These are phyloP conservation scores for Plectosphaerella sp. DNA, from an alignment of 2,329 filamentous ascomycete species.

Conservation along the genomic window DNA sequence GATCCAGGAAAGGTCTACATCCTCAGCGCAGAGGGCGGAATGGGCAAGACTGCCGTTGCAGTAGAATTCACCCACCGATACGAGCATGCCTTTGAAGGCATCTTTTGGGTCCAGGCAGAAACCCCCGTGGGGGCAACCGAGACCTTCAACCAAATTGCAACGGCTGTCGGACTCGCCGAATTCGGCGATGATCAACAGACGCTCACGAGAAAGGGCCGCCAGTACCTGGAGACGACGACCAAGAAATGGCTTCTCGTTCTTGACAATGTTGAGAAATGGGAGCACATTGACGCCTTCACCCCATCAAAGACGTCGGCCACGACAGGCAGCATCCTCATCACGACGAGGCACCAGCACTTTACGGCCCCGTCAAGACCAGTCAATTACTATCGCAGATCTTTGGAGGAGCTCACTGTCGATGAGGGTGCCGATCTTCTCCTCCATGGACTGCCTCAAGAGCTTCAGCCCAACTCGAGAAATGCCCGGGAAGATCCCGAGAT, in stretches of 20 bases:
- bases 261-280: conserved; percentile 14
- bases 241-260: conserved; percentile 13
- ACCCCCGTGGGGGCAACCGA: conserved; percentile 11
- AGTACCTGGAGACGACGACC: conserved; percentile 10
- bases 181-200: conserved; percentile 3
- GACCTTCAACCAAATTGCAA: conserved; percentile 12
- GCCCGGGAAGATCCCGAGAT: conserved; percentile 10
- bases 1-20: conserved; percentile 11
- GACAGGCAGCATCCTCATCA: conserved; percentile 10
- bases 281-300: conserved; percentile 10
- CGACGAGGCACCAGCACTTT: conserved; percentile 7
- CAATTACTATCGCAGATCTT: conserved; percentile 9
- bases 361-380: conserved; percentile 8
- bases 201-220: conserved; percentile 7
- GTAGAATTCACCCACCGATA: conserved; percentile 17
- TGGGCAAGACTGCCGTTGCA: conserved; percentile 18
- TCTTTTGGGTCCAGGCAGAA: conserved; percentile 20
- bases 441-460: conserved; percentile 7
- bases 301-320: conserved; percentile 12
- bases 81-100: conserved; percentile 15
- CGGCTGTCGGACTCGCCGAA: conserved; percentile 3
- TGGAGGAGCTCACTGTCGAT: conserved; percentile 7
- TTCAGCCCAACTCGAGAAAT: conserved; percentile 2
- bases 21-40: conserved; percentile 11
- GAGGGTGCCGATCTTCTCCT: conserved; percentile 10